phyloP scores from a whole-genome alignment of 352 stramenopile genomes.

The Peronospora farinosa region DNA sequence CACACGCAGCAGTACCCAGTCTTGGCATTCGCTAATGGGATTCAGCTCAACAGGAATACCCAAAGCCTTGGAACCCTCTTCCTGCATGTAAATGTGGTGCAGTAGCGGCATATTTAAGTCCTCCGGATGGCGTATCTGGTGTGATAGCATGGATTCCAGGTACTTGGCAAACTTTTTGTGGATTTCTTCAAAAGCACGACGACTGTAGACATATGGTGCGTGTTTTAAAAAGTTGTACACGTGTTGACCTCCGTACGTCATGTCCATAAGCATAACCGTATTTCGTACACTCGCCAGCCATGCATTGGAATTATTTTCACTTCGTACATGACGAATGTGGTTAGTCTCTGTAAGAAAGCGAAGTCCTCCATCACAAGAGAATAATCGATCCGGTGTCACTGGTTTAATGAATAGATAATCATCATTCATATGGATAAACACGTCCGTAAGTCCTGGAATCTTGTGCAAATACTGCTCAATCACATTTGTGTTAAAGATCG shows the following conservation, averaged over 20 bases:
- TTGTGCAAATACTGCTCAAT: conserved; percentile 86
- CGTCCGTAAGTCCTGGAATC: conserved; percentile 77
- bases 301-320: conserved; percentile 51
- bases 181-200: conserved; percentile 62
- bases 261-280: conserved; percentile 60
- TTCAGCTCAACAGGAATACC: conserved; percentile 66
- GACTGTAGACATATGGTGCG: conserved; percentile 77
- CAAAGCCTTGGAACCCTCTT: conserved; percentile 54
- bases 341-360: conserved; percentile 77
- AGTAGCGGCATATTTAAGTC: conserved; percentile 80
- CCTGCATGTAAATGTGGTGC: conserved; percentile 83
- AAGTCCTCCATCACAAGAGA: conserved; percentile 75
- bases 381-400: conserved; percentile 72
- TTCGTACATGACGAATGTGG: conserved; percentile 69
- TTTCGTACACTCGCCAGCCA: conserved; percentile 79
- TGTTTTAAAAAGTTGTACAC: conserved; percentile 86
- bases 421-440: conserved; percentile 89
- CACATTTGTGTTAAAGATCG: conserved; percentile 78
- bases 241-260: conserved; percentile 75
- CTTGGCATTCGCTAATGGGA: conserved; percentile 58
- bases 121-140: conserved; percentile 58
- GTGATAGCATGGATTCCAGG: conserved; percentile 46
- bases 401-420: conserved; percentile 87
- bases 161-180: conserved; percentile 57
- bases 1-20: conserved; percentile 73